phyloP scores from a whole-genome alignment of 2,329 filamentous ascomycete genomes.

The Phialophora macrospora region DNA sequence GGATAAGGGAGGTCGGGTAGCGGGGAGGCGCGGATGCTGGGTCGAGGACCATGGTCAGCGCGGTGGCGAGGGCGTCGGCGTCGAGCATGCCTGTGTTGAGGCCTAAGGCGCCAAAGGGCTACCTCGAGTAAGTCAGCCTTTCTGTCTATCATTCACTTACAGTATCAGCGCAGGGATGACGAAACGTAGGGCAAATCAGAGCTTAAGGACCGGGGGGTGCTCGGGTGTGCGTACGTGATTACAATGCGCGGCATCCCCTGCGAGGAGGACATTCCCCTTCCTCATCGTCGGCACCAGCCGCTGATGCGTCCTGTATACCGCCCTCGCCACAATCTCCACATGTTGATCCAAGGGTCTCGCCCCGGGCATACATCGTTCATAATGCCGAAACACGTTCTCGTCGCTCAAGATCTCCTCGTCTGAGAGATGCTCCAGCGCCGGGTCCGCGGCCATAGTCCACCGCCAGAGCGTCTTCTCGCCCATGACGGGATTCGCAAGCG shows the following conservation, averaged over 20 bases:
- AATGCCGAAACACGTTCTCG: conserved; percentile 19
- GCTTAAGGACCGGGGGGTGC: too few relatives aligned
- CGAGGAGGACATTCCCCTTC: conserved; percentile 49
- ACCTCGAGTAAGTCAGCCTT: too few relatives aligned
- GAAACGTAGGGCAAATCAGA: too few relatives aligned
- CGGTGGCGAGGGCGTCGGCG: conserved; percentile 22
- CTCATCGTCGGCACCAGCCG: conserved; percentile 24
- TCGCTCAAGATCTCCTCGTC: conserved; percentile 26
- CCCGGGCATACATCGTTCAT: conserved; percentile 20
- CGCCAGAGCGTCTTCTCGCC: conserved; percentile 26
- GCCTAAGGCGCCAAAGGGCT: conserved; percentile 27
- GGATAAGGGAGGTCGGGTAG: background rate
- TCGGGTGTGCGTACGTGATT: conserved; percentile 19
- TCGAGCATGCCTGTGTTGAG: conserved; percentile 31
- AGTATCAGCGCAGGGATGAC: too few relatives aligned
- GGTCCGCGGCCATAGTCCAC: conserved; percentile 23
- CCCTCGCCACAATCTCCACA: conserved; percentile 20
- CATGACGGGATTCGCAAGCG: conserved; percentile 21
- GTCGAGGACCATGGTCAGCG: conserved; percentile 27
- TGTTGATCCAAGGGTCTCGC: conserved; percentile 18
- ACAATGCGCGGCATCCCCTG: conserved; percentile 64
- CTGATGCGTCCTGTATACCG: conserved; percentile 27
- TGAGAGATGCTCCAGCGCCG: conserved; percentile 2
- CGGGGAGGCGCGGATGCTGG: background rate
- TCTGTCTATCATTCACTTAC: too few relatives aligned